phyloP scores from a whole-genome alignment of 2,329 filamentous ascomycete genomes.

The Calonectria pseudoturangicola region DNA sequence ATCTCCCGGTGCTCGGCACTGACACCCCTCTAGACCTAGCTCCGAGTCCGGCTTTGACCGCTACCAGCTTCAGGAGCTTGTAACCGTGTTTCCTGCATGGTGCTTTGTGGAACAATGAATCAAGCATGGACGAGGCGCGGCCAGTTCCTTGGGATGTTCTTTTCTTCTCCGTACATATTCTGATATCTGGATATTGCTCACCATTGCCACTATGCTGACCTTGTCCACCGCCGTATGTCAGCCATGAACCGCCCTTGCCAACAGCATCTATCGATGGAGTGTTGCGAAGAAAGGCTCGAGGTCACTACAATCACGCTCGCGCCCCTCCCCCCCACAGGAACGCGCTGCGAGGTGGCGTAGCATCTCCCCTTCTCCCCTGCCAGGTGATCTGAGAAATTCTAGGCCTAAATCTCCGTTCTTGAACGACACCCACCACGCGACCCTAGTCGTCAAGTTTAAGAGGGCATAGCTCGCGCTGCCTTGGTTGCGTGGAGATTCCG shows the following conservation, averaged over 20 bases:
- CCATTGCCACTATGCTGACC: neutral
- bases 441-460: neutral
- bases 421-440: conserved; percentile 21
- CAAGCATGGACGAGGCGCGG: neutral
- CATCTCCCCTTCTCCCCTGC: conserved; percentile 23
- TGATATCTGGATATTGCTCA: too few relatives aligned
- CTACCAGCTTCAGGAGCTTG: neutral
- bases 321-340: neutral
- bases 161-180: neutral
- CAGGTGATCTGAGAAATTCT: conserved; percentile 25
- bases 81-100: neutral
- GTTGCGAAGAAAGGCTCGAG: neutral
- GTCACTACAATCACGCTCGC: neutral
- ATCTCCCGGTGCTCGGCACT: neutral
- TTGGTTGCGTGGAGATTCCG: conserved; percentile 23
- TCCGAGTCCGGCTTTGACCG: neutral
- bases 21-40: neutral
- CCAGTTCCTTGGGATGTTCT: neutral
- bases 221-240: neutral
- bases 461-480: conserved; percentile 9
- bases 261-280: neutral
- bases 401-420: conserved; percentile 15
- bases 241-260: too few relatives aligned
- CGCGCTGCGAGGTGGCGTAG: neutral
- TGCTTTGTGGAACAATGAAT: neutral